Percentiles rank a stretch among this genome's conserved stretches.
Evolutionary conservation across 2,329 filamentous ascomycete species (phyloP).

Genomic region (Nothopassalora personata): DNA sequence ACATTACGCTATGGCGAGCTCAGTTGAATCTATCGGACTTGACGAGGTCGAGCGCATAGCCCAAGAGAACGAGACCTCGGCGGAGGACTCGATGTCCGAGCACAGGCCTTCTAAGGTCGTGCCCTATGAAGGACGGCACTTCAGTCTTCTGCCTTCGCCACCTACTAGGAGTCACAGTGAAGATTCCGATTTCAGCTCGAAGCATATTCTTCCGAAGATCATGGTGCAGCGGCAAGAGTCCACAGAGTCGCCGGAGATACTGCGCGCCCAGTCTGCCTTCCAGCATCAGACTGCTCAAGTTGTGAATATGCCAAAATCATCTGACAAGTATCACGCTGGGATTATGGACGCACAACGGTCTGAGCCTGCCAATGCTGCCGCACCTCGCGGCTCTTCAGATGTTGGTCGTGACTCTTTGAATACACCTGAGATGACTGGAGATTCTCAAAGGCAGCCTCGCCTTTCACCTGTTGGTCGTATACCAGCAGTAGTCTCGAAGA

Average conservation of each 20-base stretch:
- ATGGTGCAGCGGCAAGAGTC: constrained; percentile 21
- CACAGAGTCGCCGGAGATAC: constrained; percentile 23
- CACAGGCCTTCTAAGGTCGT: constrained; percentile 12
- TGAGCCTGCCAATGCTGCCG: not conserved
- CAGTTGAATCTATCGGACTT: constrained; percentile 40
- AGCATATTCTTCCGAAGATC: constrained; percentile 16
- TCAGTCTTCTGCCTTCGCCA: constrained; percentile 26
- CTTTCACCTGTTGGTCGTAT: constrained; percentile 80
- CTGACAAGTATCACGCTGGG: not conserved
- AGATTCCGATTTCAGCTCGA: constrained; percentile 9
- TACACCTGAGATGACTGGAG: constrained; percentile 34
- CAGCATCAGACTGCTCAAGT: constrained; percentile 19
- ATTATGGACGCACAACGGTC: not conserved
- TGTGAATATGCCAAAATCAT: constrained; percentile 17
- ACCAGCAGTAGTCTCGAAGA: constrained; percentile 68
- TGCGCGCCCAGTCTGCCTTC: constrained; percentile 19
- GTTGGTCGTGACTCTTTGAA: constrained; percentile 17
- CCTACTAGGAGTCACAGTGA: constrained; percentile 7
- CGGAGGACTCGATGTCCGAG: constrained; percentile 19
- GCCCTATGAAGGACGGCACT: constrained; percentile 25
- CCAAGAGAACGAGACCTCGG: constrained; percentile 34
- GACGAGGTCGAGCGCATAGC: constrained; percentile 45
- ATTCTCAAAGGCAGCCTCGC: constrained; percentile 35
- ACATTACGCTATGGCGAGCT: constrained; percentile 55
- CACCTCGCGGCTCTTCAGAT: not conserved